Conservation (phyloP, 169 alveolate genomes). For the Babesia ovis region DNA sequence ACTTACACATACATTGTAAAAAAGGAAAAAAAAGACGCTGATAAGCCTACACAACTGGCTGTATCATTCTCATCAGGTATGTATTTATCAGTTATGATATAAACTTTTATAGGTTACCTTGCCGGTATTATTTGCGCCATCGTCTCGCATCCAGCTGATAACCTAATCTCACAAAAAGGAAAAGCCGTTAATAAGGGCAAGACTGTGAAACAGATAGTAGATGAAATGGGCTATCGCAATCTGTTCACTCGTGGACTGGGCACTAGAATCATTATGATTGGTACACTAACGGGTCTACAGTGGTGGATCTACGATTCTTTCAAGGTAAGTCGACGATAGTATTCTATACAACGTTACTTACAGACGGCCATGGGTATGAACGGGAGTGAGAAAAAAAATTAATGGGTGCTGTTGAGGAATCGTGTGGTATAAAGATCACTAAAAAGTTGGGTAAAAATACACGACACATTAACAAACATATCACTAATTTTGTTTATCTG, state of each 20-base stretch:
- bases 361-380: constrained; percentile 58
- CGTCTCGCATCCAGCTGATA: constrained; percentile 97
- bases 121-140: constrained; percentile 96
- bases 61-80: constrained; percentile 92
- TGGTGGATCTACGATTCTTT: constrained; percentile 98
- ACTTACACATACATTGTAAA: constrained; percentile 90
- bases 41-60: constrained; percentile 88
- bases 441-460: too few species aligned
- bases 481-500: not conserved
- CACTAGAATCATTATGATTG: constrained; percentile 97
- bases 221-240: constrained; percentile 76
- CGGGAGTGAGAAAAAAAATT: not conserved
- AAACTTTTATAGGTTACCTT: constrained; percentile 85
- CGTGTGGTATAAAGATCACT: too few species aligned
- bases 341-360: not conserved
- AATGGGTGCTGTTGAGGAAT: too few species aligned
- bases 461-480: too few species aligned
- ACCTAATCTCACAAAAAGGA: constrained; percentile 92
- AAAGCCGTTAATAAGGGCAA: constrained; percentile 84
- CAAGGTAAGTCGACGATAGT: constrained; percentile 71
- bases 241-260: constrained; percentile 86
- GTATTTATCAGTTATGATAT: not conserved
- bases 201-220: constrained; percentile 50
- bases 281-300: constrained; percentile 97
- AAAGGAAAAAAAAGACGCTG: constrained; percentile 83